Conservation (phyloP, 1,284 basidiomycete genomes). For the Cryptococcus maquisensis region DNA sequence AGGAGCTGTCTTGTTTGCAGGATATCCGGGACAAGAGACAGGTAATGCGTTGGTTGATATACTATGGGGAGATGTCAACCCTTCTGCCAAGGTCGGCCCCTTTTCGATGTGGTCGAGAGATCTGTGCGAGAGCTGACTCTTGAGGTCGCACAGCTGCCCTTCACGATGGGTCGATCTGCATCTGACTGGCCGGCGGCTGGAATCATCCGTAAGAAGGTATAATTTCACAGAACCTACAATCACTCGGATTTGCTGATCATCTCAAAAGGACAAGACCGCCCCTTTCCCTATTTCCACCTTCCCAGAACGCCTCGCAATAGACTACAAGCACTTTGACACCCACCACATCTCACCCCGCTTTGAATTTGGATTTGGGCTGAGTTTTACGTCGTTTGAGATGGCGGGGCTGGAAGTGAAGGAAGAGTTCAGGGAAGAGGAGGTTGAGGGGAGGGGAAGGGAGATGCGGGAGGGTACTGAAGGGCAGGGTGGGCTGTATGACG, state of each 20-base stretch:
- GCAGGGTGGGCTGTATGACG: slow-evolving; percentile 42
- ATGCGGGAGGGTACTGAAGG: slow-evolving; percentile 49
- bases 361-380: slow-evolving; percentile 48
- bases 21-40: slow-evolving; percentile 66
- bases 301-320: slow-evolving; percentile 44
- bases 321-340: slow-evolving; percentile 48
- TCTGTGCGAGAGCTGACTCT: neutral
- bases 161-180: neutral
- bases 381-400: slow-evolving; percentile 47
- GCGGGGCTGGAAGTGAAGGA: slow-evolving; percentile 28
- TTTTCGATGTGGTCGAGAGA: neutral
- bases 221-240: neutral
- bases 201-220: neutral
- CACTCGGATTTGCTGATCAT: neutral
- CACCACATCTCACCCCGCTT: slow-evolving; percentile 46
- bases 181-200: slow-evolving; percentile 12
- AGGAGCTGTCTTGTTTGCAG: slow-evolving; percentile 63
- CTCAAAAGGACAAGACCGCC: neutral
- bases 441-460: slow-evolving; percentile 41
- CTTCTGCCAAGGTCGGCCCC: slow-evolving; percentile 55
- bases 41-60: slow-evolving; percentile 74
- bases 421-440: slow-evolving; percentile 12
- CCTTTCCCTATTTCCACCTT: slow-evolving; percentile 4
- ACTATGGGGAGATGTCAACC: slow-evolving; percentile 69
- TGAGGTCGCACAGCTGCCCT: neutral